Conservation (phyloP, 2,329 filamentous ascomycete species). For the Teratosphaeriaceae sp. region DNA sequence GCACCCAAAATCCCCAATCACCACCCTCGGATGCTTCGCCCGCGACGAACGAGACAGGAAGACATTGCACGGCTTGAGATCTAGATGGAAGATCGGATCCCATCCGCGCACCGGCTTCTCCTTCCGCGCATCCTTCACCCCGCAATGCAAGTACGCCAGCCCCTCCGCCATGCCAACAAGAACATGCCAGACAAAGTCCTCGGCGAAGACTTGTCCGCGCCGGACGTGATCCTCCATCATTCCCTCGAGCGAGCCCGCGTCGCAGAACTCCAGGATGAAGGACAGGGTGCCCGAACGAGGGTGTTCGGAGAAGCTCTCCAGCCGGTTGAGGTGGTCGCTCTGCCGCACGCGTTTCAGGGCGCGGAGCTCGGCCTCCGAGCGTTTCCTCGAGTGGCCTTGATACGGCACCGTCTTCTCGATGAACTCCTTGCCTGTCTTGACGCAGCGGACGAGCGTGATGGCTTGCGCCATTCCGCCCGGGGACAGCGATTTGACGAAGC, state of each 20-base stretch:
- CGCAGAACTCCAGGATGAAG: conserved; percentile 17
- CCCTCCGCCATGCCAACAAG: conserved; percentile 12
- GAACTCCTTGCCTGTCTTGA: conserved; percentile 7
- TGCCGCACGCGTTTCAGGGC: conserved; percentile 10
- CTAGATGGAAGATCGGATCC: conserved; percentile 15
- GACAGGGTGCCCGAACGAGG: neutral
- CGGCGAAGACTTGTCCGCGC: neutral
- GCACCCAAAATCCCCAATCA: conserved; percentile 18
- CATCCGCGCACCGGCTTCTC: conserved; percentile 4
- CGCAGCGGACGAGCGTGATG: conserved; percentile 11
- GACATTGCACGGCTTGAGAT: conserved; percentile 16
- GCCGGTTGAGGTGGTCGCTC: conserved; percentile 7
- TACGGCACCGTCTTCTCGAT: conserved; percentile 11
- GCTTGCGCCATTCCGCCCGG: conserved; percentile 9
- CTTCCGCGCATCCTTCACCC: conserved; percentile 4
- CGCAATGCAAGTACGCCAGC: conserved; percentile 28
- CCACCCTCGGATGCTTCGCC: conserved; percentile 9
- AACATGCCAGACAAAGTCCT: conserved; percentile 13
- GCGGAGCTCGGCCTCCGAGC: conserved; percentile 10
- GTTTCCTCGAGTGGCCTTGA: neutral
- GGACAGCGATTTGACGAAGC: conserved; percentile 2
- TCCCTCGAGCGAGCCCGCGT: conserved; percentile 11
- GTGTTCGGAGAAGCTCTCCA: conserved; percentile 8
- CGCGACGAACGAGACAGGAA: conserved; percentile 3
- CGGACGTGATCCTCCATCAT: conserved; percentile 7